These are phyloP conservation scores for Lichenothelia convexa DNA, from an alignment of 495 filamentous ascomycete species.

Conservation along the genomic window DNA sequence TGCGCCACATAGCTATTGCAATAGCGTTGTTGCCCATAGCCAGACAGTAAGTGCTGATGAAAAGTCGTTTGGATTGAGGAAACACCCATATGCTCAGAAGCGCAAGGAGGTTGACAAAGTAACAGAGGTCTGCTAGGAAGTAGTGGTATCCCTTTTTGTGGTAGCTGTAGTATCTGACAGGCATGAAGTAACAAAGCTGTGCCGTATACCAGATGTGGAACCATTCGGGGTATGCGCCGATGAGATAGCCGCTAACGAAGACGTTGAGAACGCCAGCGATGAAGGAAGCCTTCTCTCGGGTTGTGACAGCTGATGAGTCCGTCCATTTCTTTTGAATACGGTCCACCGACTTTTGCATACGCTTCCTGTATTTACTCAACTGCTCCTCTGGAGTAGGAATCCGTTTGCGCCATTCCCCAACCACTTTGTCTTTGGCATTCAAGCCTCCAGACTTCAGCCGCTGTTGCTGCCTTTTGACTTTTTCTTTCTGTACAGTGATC, in stretches of 20 bases:
- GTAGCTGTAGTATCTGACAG: constrained; percentile 81
- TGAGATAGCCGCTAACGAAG: constrained; percentile 85
- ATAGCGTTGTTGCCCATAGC: constrained; percentile 92
- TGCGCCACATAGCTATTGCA: constrained; percentile 98
- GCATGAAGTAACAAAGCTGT: constrained; percentile 87
- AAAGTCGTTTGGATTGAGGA: constrained; percentile 73
- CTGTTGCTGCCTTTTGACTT: constrained; percentile 64
- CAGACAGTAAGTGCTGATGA: constrained; percentile 84
- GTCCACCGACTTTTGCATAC: constrained; percentile 77
- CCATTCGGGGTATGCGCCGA: constrained; percentile 67
- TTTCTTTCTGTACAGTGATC: constrained; percentile 63
- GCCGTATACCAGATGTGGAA: constrained; percentile 60
- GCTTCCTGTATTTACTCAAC: constrained; percentile 71
- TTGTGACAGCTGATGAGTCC: constrained; percentile 67
- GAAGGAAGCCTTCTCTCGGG: constrained; percentile 88
- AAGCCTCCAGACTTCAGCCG: constrained; percentile 41
- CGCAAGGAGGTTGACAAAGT: constrained; percentile 85
- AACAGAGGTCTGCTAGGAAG: constrained; percentile 92
- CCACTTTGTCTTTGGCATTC: constrained; percentile 50
- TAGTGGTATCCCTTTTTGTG: constrained; percentile 85
- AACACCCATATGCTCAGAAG: constrained; percentile 79
- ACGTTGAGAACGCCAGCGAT: constrained; percentile 92
- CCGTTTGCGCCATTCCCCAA: constrained; percentile 72
- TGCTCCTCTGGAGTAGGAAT: constrained; percentile 74
- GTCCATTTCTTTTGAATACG: constrained; percentile 72